Percentiles rank a stretch among this genome's conserved stretches.
These are phyloP conservation scores for Pseudisothecium myosuroides DNA, from an alignment of 225 moss, liverwort and hornwort species.

Conservation along the genomic window DNA sequence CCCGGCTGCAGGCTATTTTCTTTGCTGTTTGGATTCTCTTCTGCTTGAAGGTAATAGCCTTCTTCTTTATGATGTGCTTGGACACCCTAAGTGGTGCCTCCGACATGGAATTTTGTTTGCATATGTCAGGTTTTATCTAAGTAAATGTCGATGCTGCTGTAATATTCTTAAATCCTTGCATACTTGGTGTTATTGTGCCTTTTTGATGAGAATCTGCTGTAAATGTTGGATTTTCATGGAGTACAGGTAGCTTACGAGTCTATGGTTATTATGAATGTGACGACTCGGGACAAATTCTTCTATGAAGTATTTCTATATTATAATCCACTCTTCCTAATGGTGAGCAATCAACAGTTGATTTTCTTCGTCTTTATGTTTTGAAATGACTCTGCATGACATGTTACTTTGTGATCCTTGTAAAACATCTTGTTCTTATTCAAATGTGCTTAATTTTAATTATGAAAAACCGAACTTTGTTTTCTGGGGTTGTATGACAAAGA, in stretches of 20 bases:
- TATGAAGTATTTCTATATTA: conserved; percentile 82
- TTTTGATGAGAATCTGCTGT: background rate
- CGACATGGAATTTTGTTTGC: background rate
- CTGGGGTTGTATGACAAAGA: background rate
- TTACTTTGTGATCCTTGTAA: background rate
- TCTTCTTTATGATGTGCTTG: background rate
- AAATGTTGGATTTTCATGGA: conserved; percentile 3
- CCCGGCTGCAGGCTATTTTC: conserved; percentile 35
- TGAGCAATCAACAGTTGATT: conserved; percentile 16
- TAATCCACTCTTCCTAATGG: conserved; percentile 87
- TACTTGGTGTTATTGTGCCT: background rate
- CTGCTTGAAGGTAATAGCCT: conserved; percentile 39
- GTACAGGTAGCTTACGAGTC: conserved; percentile 48
- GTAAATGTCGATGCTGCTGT: background rate
- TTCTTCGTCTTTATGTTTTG: background rate
- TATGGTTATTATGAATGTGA: conserved; percentile 51
- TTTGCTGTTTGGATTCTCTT: conserved; percentile 49
- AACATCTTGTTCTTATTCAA: background rate
- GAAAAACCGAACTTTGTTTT: background rate
- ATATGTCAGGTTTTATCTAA: background rate
- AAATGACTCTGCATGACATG: background rate
- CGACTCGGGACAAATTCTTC: conserved; percentile 60
- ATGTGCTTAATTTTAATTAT: background rate
- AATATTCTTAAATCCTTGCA: background rate
- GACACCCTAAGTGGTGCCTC: background rate